phyloP scores from a whole-genome alignment of 768 basidiomycete genomes.

The Sutorius australiensis region DNA sequence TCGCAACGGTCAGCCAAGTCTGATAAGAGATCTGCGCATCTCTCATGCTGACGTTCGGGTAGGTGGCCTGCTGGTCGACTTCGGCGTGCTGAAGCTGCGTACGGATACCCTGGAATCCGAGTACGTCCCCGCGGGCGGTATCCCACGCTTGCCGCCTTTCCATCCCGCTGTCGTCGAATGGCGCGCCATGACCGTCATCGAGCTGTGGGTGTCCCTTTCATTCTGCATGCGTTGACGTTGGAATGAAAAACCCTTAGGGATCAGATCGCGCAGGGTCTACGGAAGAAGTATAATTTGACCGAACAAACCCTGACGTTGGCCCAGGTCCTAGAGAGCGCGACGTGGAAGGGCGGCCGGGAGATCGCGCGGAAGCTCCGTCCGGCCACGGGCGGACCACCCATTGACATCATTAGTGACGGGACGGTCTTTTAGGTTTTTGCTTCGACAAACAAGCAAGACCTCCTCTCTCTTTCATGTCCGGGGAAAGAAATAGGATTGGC shows the following conservation, averaged over 20 bases:
- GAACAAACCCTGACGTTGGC: slow-evolving; percentile 63
- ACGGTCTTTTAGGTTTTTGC: slow-evolving; percentile 59
- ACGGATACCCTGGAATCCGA: slow-evolving; percentile 51
- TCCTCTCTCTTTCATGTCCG: slow-evolving; percentile 44
- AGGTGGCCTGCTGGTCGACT: slow-evolving; percentile 88
- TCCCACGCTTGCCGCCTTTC: slow-evolving; percentile 66
- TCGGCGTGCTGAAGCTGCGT: slow-evolving; percentile 73
- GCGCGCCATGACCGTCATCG: slow-evolving; percentile 93
- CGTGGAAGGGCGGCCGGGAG: slow-evolving; percentile 95
- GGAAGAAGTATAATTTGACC: slow-evolving; percentile 50
- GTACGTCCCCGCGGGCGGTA: slow-evolving; percentile 31
- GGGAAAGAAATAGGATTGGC: background rate
- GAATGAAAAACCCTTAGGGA: slow-evolving; percentile 41
- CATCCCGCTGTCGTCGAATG: slow-evolving; percentile 95
- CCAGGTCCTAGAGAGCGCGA: slow-evolving; percentile 90
- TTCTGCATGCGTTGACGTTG: too few species aligned
- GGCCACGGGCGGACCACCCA: slow-evolving; percentile 74
- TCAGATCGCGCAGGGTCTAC: slow-evolving; percentile 69
- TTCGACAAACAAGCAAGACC: background rate
- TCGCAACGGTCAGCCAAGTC: slow-evolving; percentile 59
- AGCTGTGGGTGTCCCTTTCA: slow-evolving; percentile 54
- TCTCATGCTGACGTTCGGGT: background rate
- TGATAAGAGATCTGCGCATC: background rate
- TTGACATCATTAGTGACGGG: slow-evolving; percentile 83
- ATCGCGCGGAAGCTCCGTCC: slow-evolving; percentile 79